Evolutionary conservation across 805 yeast genomes (phyloP).

Genomic region (Candida bentonensis): DNA sequence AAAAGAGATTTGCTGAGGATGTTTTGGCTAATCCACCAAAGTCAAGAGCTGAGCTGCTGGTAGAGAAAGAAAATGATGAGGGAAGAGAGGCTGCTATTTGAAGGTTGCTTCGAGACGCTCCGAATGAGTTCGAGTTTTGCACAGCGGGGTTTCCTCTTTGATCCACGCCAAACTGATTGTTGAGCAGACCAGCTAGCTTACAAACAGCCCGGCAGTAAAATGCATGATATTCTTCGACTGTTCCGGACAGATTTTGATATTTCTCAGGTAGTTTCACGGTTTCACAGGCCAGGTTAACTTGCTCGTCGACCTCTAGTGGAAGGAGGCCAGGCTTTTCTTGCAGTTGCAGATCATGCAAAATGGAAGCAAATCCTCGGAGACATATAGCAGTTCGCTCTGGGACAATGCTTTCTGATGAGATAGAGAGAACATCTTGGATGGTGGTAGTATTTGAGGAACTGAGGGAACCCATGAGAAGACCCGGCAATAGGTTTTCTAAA

Average conservation of each 20-base stretch:
- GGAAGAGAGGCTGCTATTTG: background rate
- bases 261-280: background rate
- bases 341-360: conserved; percentile 46
- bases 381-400: conserved; percentile 64
- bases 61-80: background rate
- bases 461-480: background rate
- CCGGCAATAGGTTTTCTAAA: background rate
- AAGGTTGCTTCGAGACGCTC: background rate
- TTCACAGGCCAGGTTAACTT: background rate
- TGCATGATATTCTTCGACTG: background rate
- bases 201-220: conserved; percentile 1
- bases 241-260: background rate
- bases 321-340: conserved; percentile 58
- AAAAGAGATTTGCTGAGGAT: conserved; percentile 43
- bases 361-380: conserved; percentile 55
- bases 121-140: background rate
- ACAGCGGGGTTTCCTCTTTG: background rate
- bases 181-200: background rate
- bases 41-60: background rate
- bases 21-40: background rate
- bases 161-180: conserved; percentile 1
- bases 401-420: conserved; percentile 40
- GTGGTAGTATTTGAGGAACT: background rate
- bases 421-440: conserved; percentile 29
- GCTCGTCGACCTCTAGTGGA: conserved; percentile 28